Evolutionary conservation across 176 grass and related monocot genomes (phyloP), one percentile per base, ranked within the genome.

Genomic region (Typha latifolia): DNA sequence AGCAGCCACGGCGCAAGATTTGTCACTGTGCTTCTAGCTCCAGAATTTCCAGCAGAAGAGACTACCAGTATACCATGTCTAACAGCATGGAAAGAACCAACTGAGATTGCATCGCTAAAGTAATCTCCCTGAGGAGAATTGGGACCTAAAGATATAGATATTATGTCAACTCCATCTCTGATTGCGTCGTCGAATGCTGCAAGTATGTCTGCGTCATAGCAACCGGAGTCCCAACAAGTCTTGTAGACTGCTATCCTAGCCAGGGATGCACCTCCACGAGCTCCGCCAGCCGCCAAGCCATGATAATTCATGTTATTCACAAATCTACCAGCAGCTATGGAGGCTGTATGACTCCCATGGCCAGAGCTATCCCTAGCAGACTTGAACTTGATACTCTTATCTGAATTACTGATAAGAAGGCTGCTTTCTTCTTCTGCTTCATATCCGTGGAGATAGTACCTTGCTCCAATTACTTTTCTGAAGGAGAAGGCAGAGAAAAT

Each of bases 241-340:
- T 74, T 74, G 48, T 74, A 74, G 61, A 74, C 61, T 64, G 71
- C 71, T 64, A 74, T 74, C 61, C 71, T 74, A 2, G 71, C 20
- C 71, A 74, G 49, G 9, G 71, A 62, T n/a, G 61, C 71, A 7
- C 71, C 71, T 74, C 71, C 71, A 14, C 48, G 47, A 51, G 71
- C 71, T 34, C 61, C 61, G 31, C 71, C 71, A 64, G 14, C 9
- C 12, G 59, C 71, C 71, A 74, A 51, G 23, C 71, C 71, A 74
- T 74, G 49, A 29, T 74, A 74, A 26, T 32, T 74, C 71, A 74
- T 64, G 71, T 74, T 16, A 14, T 11, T 64, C 48, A 74, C 71
- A 20, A 12, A 64, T 12, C 71, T 61, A 12, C 71, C 71, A 3
- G 71, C 61, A 51, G 71, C 71, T 34, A 14, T 74, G 21, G 71